Conservation (phyloP, 176 grass and related monocot species). For the Poa pratensis region DNA sequence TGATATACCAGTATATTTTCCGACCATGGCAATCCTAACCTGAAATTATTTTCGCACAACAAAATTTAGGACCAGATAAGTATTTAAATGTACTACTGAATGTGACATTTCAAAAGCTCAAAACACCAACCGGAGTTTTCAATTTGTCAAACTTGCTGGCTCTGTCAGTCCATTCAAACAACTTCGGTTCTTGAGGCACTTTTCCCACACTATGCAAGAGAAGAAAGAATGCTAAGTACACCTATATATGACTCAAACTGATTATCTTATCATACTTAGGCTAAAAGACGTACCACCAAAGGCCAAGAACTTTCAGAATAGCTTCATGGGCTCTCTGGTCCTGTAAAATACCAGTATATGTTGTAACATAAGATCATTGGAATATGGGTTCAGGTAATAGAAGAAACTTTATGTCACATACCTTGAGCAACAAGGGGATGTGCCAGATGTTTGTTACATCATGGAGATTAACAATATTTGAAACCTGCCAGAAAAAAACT, state of each 20-base stretch:
- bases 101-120: not conserved
- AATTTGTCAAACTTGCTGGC: conserved; percentile 70
- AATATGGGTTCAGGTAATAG: not conserved
- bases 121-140: conserved; percentile 56
- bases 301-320: conserved; percentile 75
- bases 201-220: conserved; percentile 46
- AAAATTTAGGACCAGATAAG: conserved; percentile 27
- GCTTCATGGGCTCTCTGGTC: conserved; percentile 92
- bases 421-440: conserved; percentile 94
- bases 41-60: conserved; percentile 40
- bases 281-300: conserved; percentile 58
- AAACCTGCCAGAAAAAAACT: conserved; percentile 55
- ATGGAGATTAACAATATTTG: conserved; percentile 84
- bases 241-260: conserved; percentile 8
- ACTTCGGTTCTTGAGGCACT: conserved; percentile 51
- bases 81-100: not conserved
- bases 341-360: conserved; percentile 34
- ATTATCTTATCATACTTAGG: conserved; percentile 27
- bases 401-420: conserved; percentile 45
- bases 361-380: conserved; percentile 29
- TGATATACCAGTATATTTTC: conserved; percentile 76
- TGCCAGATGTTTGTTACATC: conserved; percentile 99
- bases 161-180: conserved; percentile 80
- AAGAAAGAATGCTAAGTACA: conserved; percentile 28
- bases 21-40: conserved; percentile 89